Base-by-base conservation (phyloP, 106 monocot species). In the Gastrodia elata region DNA sequence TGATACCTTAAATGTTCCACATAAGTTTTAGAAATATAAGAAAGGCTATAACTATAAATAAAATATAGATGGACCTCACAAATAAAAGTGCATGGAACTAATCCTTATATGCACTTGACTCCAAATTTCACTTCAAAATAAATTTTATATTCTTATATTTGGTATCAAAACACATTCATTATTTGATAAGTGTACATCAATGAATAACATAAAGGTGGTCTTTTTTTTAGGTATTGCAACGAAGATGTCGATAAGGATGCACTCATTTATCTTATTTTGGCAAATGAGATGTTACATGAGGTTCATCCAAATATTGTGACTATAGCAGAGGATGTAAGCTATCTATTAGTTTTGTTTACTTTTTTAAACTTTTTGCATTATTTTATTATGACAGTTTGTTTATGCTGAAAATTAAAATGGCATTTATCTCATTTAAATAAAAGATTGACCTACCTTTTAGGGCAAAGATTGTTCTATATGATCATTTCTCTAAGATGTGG, bases 261-360 rank as follows among this genome's bases (percentile, higher is more conserved):
- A 36, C 76, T 97, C 39, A 83, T 87, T 74, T 97, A 97, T 73
- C 77, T 97, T 8, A 90, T 90, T 68, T 78, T 97, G 74, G 96
- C 96, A 59, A 97, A 97, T 78, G 96, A 97, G 79, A 97, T 97
- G 90, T 84, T 97, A 41, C 96, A 92, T 82, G 76, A 97, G 38
- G 75, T 92, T 82, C 82, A 92, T 82, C 96, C 96, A 58, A 73
- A 88, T 76, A 81, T 97, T 38, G 83, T 97, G 25, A 97, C 96
- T 43, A 92, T 97, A 77, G 92, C 92, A 35, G 96, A 97, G 74
- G 96, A 97, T 84, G 95, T 95, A 85, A 89, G 88, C 76, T 27
- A 41, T 5, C 20, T 77, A n/a, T 77, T 67, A 43, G 2, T 65
- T 57, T 75, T 67, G 32, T 30, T 61, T 61, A 61, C 30, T 13